phyloP scores from a whole-genome alignment of 176 grass and related monocot species.

The Oryza officinalis region DNA sequence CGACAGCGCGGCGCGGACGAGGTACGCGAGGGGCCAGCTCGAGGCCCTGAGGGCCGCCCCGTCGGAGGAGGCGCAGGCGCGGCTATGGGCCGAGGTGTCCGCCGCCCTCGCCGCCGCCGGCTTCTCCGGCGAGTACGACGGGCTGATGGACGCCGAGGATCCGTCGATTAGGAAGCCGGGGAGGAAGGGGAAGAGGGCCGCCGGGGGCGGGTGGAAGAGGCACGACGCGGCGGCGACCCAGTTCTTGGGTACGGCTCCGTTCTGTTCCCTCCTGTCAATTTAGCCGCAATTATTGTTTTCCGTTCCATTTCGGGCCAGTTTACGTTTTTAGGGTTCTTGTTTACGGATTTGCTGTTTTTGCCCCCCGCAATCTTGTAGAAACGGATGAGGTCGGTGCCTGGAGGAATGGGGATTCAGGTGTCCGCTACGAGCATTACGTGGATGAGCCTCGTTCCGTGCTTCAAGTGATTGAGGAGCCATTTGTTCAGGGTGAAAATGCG shows the following conservation, averaged over 20 bases:
- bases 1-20: background rate
- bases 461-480: constrained; percentile 2
- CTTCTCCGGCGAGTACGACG: constrained; percentile 54
- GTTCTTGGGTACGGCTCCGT: constrained; percentile 33
- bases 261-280: background rate
- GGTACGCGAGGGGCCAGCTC: constrained; percentile 51
- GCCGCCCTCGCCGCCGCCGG: constrained; percentile 44
- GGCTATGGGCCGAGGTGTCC: constrained; percentile 54
- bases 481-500: constrained; percentile 31
- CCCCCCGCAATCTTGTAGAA: constrained; percentile 21
- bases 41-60: constrained; percentile 41
- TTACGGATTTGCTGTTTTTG: background rate
- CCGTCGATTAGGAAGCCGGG: constrained; percentile 21
- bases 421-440: background rate
- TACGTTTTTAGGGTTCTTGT: background rate
- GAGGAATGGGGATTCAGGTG: constrained; percentile 21
- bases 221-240: background rate
- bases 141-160: constrained; percentile 23
- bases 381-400: background rate
- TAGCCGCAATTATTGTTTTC: background rate
- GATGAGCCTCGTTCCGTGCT: background rate
- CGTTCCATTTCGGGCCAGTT: background rate
- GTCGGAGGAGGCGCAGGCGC: constrained; percentile 40
- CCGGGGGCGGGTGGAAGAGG: constrained; percentile 23
- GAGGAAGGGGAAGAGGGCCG: constrained; percentile 27